A percentile compares a stretch with the other conserved stretches of the same genome.
Conservation (phyloP, 805 yeast genomes). For the Allodekkera sacchari region DNA sequence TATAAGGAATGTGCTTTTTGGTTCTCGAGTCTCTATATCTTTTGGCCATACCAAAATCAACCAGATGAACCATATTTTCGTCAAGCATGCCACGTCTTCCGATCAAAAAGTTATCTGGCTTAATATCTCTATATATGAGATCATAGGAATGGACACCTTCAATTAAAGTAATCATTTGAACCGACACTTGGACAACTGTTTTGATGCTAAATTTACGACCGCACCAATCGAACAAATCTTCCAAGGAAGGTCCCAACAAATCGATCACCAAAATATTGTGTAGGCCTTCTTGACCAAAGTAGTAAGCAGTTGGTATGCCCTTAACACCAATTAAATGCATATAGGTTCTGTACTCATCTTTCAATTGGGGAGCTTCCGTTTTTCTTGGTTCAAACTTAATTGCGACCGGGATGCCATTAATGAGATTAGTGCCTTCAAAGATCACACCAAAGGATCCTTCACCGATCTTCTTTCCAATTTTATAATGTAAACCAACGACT, state of each 20-base stretch:
- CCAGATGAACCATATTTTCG: conserved; percentile 79
- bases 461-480: conserved; percentile 95
- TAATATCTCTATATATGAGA: conserved; percentile 91
- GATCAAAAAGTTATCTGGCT: conserved; percentile 93
- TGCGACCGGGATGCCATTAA: conserved; percentile 90
- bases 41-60: conserved; percentile 98
- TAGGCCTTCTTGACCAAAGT: conserved; percentile 96
- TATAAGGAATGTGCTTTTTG: conserved; percentile 89
- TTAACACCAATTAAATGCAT: conserved; percentile 71
- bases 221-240: conserved; percentile 98
- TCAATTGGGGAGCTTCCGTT: conserved; percentile 92
- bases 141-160: conserved; percentile 84
- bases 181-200: conserved; percentile 89
- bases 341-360: conserved; percentile 96
- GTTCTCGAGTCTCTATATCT: conserved; percentile 96
- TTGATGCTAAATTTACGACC: conserved; percentile 81
- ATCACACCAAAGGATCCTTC: conserved; percentile 98
- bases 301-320: conserved; percentile 95
- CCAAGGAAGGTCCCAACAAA: conserved; percentile 89
- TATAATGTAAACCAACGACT: conserved; percentile 90
- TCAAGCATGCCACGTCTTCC: conserved; percentile 82
- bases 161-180: conserved; percentile 86
- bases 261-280: conserved; percentile 94
- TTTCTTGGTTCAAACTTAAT: conserved; percentile 96
- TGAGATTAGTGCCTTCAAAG: conserved; percentile 88